Base-by-base conservation (phyloP, 2,329 filamentous ascomycete genomes). In the Pestalotiopsis fici region DNA sequence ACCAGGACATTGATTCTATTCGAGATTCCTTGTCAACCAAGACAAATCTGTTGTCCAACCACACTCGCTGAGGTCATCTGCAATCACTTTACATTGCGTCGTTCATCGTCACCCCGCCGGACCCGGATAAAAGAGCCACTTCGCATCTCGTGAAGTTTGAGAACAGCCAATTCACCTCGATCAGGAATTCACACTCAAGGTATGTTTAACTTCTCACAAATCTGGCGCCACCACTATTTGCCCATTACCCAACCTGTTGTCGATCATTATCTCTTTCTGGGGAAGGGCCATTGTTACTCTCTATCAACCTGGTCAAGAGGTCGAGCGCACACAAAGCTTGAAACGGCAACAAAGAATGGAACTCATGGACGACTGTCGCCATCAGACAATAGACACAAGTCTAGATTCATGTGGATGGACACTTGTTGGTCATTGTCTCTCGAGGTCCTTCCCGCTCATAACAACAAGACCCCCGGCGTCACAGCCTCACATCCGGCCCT, bases 41-140 rank as follows among this genome's bases (percentile, higher is more conserved):
- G 59, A 47, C 63, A 39, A 63, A 35, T 47, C 59, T 60, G 64
- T 64, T 68, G 67, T 68, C 64, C 67, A 66, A 54, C 67, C 67
- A 68, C 67, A 68, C 67, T 68, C 63, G 28, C 54, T 39, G 39
- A 63, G 62, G 43, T 31, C 21, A 56, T 50, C 47, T 64, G 62
- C 43, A 56, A 55, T 15, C 27, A 35, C 59, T 35, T 35, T 11
- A 15, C 27, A 27, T 18, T 35, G 3, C 31, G 23, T 43, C 37
- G 11, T 59, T 59, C 60, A 31, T 25, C 21, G 21, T 43, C 59
- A 61, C 12, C 59, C 21, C 18, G 23, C 21, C 37, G 27, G 28
- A 27, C n/a, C n/a, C 57, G n/a, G 57, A 60, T 60, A 60, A 60
- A 60, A 37, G 28, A 60, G 5, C 5, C 28, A 21, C 15, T 37